These are phyloP conservation scores for Protea cynaroides DNA, from an alignment of 164 flowering plant species.

Conservation along the genomic window DNA sequence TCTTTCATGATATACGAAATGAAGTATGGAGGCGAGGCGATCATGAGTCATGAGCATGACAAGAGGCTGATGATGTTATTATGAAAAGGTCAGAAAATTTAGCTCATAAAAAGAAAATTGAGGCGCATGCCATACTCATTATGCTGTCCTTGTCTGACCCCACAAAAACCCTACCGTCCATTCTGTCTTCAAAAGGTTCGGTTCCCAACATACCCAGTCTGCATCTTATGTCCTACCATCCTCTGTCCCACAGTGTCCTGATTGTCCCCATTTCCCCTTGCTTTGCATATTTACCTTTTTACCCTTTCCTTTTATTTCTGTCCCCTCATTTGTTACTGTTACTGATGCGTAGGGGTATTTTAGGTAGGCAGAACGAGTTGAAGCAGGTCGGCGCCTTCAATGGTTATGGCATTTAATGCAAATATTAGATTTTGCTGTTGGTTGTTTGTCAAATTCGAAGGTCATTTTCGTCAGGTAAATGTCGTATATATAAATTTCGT, in stretches of 20 bases:
- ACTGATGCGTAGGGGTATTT: no score
- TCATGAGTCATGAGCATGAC: no score
- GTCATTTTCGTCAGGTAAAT: no score
- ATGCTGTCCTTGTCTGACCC: conserved; percentile 53
- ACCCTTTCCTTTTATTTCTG: neutral
- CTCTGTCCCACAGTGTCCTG: neutral
- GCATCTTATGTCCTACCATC: conserved; percentile 6
- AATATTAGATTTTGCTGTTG: neutral
- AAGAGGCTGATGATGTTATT: conserved; percentile 5
- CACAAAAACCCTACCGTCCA: conserved; percentile 26
- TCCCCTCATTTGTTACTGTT: neutral
- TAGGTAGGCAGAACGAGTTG: no score
- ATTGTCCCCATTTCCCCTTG: no score
- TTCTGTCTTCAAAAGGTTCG: conserved; percentile 16
- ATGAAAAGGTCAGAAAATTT: neutral
- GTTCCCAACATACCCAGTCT: conserved; percentile 6
- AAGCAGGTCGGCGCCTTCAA: neutral
- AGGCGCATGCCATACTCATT: conserved; percentile 29
- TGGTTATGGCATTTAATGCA: neutral
- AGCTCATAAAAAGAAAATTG: conserved; percentile 1
- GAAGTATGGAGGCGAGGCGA: neutral
- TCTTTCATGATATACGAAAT: neutral
- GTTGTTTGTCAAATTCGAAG: neutral
- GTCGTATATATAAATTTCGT: no score
- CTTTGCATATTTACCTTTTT: no score